Evolutionary conservation across 768 basidiomycete genomes (phyloP), one percentile per base, ranked within the genome.

Genomic region (Naganishia vishniacii): DNA sequence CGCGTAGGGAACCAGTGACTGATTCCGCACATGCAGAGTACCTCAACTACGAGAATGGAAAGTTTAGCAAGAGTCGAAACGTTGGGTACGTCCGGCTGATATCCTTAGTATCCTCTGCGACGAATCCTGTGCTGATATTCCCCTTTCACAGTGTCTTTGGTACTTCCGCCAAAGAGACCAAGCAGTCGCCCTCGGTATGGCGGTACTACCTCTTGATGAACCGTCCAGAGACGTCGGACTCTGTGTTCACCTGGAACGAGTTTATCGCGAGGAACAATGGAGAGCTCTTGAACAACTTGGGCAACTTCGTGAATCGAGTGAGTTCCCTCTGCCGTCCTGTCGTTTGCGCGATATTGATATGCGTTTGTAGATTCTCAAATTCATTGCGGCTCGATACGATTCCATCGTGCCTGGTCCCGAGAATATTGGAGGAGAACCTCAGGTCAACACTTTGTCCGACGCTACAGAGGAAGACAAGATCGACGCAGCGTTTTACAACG

Each of bases 61-160:
- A 99, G 75, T 99, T 99, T 82, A 95, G 92, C 44, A 99, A 99
- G 80, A 92, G 91, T 72, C 85, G 89, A 68, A 91, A 92, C 69
- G 87, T 94, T 61, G 95, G 94, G 73, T 74, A 63, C 53, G 73
- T 61, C 25, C 3, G 13, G 6, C 37, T n/a, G n/a, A n/a, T n/a
- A n/a, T n/a, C n/a, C n/a, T n/a, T n/a, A n/a, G n/a, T n/a, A n/a
- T n/a, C n/a, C n/a, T n/a, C n/a, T n/a, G n/a, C n/a, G n/a, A n/a
- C n/a, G n/a, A 25, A 28, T 47, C 20, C 12, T 46, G 12, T 13
- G 59, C 9, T 20, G 15, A 13, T 18, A 2, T 25, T 23, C 13
- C 5, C 16, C 13, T 4, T 7, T 18, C 31, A 32, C 46, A 73
- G 75, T 45, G 94, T 99, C 1, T 99, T 99, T 68, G 95, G 95